Evolutionary conservation across 2,329 filamentous ascomycete genomes (phyloP).

Genomic region (Fusarium lateritium): DNA sequence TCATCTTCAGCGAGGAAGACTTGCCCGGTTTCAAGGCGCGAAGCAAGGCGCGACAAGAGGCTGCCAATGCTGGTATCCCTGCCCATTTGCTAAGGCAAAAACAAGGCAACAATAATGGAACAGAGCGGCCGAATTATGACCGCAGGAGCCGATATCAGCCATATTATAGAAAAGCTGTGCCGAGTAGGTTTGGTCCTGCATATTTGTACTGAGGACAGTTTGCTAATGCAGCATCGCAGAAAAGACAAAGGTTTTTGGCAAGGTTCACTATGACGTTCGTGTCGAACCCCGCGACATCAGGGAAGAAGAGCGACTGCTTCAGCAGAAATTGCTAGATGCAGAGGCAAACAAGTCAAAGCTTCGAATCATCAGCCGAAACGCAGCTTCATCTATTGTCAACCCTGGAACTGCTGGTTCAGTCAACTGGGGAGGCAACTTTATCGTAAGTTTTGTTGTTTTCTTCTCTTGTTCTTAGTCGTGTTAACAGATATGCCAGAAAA

Average conservation of each 20-base stretch:
- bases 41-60: conserved; percentile 69
- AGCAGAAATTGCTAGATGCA: conserved; percentile 67
- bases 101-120: conserved; percentile 39
- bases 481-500: conserved; percentile 63
- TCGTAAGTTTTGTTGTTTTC: conserved; percentile 65
- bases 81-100: conserved; percentile 66
- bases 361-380: conserved; percentile 65
- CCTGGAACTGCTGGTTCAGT: conserved; percentile 62
- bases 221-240: conserved; percentile 66
- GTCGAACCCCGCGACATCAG: conserved; percentile 80
- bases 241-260: conserved; percentile 82
- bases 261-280: conserved; percentile 82
- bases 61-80: conserved; percentile 71
- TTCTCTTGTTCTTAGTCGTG: conserved; percentile 12
- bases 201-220: not conserved
- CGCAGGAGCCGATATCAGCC: conserved; percentile 66
- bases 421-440: conserved; percentile 63
- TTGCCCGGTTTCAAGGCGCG: conserved; percentile 70
- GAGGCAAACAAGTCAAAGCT: conserved; percentile 66
- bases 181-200: conserved; percentile 68
- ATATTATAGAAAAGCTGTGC: conserved; percentile 79
- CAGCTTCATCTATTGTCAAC: conserved; percentile 69
- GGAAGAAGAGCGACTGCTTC: conserved; percentile 76
- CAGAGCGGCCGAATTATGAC: conserved; percentile 64
- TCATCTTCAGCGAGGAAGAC: conserved; percentile 94